These are phyloP conservation scores for Diaporthe aspalathi DNA, from an alignment of 2,329 filamentous ascomycete genomes.

Conservation along the genomic window DNA sequence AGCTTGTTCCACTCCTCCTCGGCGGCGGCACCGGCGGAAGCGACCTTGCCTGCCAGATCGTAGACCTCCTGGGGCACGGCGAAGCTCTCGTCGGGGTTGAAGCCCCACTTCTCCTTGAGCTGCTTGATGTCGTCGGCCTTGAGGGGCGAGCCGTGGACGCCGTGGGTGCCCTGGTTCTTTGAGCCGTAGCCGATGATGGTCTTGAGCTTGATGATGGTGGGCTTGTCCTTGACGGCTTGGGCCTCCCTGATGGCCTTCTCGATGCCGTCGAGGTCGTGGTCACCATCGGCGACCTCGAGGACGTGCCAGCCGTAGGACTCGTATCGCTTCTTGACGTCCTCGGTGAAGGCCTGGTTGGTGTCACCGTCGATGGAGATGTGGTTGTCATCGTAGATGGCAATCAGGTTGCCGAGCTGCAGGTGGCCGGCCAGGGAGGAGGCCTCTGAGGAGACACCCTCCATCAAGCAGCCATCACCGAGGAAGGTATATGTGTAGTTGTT, in stretches of 20 bases:
- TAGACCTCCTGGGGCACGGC: constrained; percentile 95
- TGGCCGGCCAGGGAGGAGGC: constrained; percentile 93
- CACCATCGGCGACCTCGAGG: constrained; percentile 84
- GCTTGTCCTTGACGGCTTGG: constrained; percentile 93
- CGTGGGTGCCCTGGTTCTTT: constrained; percentile 89
- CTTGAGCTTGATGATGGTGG: constrained; percentile 93
- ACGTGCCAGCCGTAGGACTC: constrained; percentile 98
- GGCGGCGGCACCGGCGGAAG: constrained; percentile 84
- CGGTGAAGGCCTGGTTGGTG: constrained; percentile 95
- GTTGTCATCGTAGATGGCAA: constrained; percentile 98
- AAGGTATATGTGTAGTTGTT: constrained; percentile 98
- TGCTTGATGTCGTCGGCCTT: constrained; percentile 94
- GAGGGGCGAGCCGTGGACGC: constrained; percentile 95
- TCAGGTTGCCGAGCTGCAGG: constrained; percentile 97
- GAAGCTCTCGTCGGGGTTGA: constrained; percentile 94
- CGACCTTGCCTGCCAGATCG: constrained; percentile 87
- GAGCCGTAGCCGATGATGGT: constrained; percentile 99
- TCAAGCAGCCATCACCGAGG: constrained; percentile 97
- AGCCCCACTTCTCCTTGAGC: constrained; percentile 95
- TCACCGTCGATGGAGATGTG: constrained; percentile 95
- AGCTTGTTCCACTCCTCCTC: constrained; percentile 97
- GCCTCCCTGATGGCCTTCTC: constrained; percentile 88
- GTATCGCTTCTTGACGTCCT: constrained; percentile 95
- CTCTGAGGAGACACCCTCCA: constrained; percentile 97
- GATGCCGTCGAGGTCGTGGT: constrained; percentile 87